Evolutionary conservation across 768 basidiomycete species (phyloP), one percentile per base, ranked within the genome.

Genomic region (Tulasnella sp.): DNA sequence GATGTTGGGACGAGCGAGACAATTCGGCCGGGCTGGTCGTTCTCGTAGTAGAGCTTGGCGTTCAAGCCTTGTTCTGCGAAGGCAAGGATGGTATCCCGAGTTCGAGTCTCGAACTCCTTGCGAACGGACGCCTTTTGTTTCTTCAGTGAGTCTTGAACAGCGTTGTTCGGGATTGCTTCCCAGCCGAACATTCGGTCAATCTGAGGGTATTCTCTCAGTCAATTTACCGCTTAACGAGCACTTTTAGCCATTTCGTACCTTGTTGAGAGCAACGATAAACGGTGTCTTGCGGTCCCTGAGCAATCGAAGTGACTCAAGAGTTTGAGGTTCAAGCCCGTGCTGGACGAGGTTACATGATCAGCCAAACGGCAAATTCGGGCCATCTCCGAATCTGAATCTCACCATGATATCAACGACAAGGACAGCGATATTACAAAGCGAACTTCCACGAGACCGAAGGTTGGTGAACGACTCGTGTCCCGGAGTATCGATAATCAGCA

Each of bases 401-500:
- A 93, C 94, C 90, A 97, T 97, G 84, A 99, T 98, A 88, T 99
- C 98, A 42, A 99, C 97, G 80, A 99, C 98, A 74, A 99, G 91
- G 83, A 99, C 96, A 80, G 98, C 98, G 80, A 99, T 99, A 87
- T 99, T 99, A 86, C 97, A 99, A 34, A 99, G 89, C 9, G 96
- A 98, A 81, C 95, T 96, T 84, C 98, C 98, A 84, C 98, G 93
- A 21, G 93, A 92, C 73, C 98, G 94, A 84, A 99, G 85, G 85
- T 99, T 99, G 10, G 96, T 96, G 89, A 99, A 99, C 7, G 96
- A 97, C 86, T 99, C 98, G 91, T 99, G 98, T 78, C 98, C 98
- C 78, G 98, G 98, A 1, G 98, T 99, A 85, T 99, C 98, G 82
- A 99, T 99, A 82, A 99, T 85, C 78, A 99, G 89, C 21, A 99